Conservation (phyloP, 257 asterid species). For the Solanum paucissectum region DNA sequence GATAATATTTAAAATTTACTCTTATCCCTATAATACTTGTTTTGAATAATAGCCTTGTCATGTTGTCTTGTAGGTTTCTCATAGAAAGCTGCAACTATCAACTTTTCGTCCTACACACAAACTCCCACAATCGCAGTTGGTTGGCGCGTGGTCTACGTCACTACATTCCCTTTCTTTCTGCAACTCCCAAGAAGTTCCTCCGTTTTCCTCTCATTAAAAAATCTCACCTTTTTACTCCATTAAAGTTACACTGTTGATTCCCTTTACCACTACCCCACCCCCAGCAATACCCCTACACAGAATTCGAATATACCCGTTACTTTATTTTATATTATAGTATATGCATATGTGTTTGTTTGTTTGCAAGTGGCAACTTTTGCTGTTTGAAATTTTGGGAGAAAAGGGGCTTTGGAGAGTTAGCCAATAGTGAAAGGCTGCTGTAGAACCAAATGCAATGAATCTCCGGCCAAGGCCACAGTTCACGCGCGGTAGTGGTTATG, state of each 20-base stretch:
- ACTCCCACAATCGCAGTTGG: neutral
- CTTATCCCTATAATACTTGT: neutral
- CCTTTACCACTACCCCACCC: neutral
- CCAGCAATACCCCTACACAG: neutral
- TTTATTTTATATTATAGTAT: neutral
- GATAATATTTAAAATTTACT: neutral
- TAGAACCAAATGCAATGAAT: conserved; percentile 33
- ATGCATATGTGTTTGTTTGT: neutral
- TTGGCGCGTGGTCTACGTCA: neutral
- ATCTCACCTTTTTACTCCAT: neutral
- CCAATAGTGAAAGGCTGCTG: conserved; percentile 6
- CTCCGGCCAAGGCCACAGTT: conserved; percentile 43
- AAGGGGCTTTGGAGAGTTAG: neutral
- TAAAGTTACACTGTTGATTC: neutral
- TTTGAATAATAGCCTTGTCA: neutral
- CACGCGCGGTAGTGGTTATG: conserved; percentile 42
- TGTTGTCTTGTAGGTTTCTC: neutral
- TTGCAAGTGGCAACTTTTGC: neutral
- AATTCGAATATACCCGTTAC: neutral
- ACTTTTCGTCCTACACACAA: neutral
- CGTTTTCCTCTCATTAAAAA: neutral
- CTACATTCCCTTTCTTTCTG: neutral
- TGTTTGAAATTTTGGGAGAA: neutral
- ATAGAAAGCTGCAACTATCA: neutral
- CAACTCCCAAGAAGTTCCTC: neutral